Conservation (phyloP, 78 protist genomes). For the Tieghemostelium lacteum region DNA sequence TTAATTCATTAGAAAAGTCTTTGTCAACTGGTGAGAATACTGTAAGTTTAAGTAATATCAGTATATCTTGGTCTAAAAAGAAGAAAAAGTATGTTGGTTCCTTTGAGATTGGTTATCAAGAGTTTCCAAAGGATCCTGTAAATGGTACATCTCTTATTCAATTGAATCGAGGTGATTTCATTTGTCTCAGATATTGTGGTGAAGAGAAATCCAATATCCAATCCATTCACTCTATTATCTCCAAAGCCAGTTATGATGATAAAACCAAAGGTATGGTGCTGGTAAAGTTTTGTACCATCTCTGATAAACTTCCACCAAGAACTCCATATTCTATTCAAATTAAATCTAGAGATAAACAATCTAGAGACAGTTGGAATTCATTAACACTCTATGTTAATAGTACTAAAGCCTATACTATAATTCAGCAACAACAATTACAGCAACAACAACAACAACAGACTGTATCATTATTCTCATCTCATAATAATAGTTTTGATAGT, state of each 20-base stretch:
- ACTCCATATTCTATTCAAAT: constrained; percentile 31
- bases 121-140: background rate
- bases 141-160: background rate
- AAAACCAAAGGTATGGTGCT: background rate
- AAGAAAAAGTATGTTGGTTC: constrained; percentile 71
- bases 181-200: constrained; percentile 19
- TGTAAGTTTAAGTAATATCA: background rate
- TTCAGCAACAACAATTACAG: background rate
- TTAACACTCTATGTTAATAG: no score
- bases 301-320: constrained; percentile 37
- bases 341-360: constrained; percentile 22
- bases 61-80: constrained; percentile 59
- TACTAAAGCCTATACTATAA: no score
- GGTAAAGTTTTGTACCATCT: constrained; percentile 16
- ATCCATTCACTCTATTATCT: constrained; percentile 27
- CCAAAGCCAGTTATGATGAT: constrained; percentile 10
- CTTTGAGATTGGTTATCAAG: constrained; percentile 12
- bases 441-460: no score
- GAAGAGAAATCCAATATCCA: constrained; percentile 5
- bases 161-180: constrained; percentile 32
- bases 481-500: no score
- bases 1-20: constrained; percentile 22
- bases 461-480: no score
- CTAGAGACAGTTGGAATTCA: background rate
- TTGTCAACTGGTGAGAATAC: constrained; percentile 4